Percentiles rank a stretch among this genome's conserved stretches.
phyloP scores from a whole-genome alignment of 176 grass and related monocot genomes.

The Carex myosuroides region DNA sequence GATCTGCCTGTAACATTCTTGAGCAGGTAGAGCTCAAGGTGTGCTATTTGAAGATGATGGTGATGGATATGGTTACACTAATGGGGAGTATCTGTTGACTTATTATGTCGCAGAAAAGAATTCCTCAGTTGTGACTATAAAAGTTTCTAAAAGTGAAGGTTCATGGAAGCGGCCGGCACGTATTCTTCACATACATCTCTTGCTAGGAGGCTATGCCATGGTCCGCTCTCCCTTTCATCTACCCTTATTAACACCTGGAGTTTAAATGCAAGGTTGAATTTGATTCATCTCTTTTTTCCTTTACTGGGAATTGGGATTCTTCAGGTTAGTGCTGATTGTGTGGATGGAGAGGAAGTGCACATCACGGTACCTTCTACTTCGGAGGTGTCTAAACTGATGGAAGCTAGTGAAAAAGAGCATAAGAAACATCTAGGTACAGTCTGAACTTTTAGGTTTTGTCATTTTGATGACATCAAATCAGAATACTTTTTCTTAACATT shows the following conservation, averaged over 20 bases:
- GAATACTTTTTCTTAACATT: neutral
- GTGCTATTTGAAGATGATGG: conserved; percentile 83
- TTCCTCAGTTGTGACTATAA: conserved; percentile 51
- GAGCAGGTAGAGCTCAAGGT: conserved; percentile 73
- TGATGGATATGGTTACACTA: conserved; percentile 71
- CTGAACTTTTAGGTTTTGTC: neutral
- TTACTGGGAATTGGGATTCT: conserved; percentile 2
- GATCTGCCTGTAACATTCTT: conserved; percentile 15
- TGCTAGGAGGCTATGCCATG: conserved; percentile 80
- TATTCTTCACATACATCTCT: conserved; percentile 47
- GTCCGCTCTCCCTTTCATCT: conserved; percentile 29
- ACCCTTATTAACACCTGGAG: neutral
- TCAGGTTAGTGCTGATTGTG: conserved; percentile 58
- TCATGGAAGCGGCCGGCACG: conserved; percentile 54
- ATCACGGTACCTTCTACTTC: conserved; percentile 54
- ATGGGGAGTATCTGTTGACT: conserved; percentile 71
- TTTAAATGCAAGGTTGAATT: neutral
- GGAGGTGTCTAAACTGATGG: conserved; percentile 49
- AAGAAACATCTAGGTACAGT: conserved; percentile 54
- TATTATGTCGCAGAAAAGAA: conserved; percentile 63
- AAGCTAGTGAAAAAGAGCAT: conserved; percentile 47
- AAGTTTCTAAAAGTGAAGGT: conserved; percentile 65
- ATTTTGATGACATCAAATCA: neutral
- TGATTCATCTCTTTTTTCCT: neutral
- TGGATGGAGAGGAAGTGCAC: conserved; percentile 70